Evolutionary conservation across 1,284 basidiomycete genomes (phyloP).

Genomic region (Irpex lacteus): DNA sequence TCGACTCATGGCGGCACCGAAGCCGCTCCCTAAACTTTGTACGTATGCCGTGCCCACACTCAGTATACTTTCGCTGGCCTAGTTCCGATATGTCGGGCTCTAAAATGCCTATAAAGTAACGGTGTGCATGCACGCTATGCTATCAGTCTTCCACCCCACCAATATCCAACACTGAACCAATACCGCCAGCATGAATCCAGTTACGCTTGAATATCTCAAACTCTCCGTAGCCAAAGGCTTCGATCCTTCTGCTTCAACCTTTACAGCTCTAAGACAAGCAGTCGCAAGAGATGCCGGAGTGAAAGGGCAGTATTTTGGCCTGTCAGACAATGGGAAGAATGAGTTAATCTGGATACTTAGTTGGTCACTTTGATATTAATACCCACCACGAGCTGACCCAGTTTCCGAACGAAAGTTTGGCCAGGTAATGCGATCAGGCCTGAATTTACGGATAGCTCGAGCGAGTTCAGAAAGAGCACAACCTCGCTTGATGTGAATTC

Average conservation of each 20-base stretch:
- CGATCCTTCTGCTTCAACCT: constrained; percentile 13
- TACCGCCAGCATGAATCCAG: constrained; percentile 3
- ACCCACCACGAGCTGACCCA: not conserved
- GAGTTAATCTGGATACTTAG: constrained; percentile 19
- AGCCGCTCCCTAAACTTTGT: too few species aligned
- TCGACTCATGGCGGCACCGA: too few species aligned
- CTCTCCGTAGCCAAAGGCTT: constrained; percentile 16
- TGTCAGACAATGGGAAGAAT: constrained; percentile 7
- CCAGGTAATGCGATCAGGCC: not conserved
- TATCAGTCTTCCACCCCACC: not conserved
- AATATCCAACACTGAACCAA: not conserved
- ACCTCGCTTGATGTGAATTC: constrained; percentile 2
- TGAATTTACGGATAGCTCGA: not conserved
- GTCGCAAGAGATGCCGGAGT: constrained; percentile 12
- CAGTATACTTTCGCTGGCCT: too few species aligned
- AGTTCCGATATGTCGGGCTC: too few species aligned
- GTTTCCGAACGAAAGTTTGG: not conserved
- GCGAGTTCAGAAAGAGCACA: not conserved
- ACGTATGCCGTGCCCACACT: too few species aligned
- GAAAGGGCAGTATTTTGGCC: constrained; percentile 21
- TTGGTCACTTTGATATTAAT: constrained; percentile 6
- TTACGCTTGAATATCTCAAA: constrained; percentile 18
- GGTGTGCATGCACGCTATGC: too few species aligned
- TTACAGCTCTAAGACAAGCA: constrained; percentile 13
- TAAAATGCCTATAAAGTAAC: not conserved